Evolutionary conservation across 1,139 yeast species (phyloP).

Genomic region (Pichia sp.): DNA sequence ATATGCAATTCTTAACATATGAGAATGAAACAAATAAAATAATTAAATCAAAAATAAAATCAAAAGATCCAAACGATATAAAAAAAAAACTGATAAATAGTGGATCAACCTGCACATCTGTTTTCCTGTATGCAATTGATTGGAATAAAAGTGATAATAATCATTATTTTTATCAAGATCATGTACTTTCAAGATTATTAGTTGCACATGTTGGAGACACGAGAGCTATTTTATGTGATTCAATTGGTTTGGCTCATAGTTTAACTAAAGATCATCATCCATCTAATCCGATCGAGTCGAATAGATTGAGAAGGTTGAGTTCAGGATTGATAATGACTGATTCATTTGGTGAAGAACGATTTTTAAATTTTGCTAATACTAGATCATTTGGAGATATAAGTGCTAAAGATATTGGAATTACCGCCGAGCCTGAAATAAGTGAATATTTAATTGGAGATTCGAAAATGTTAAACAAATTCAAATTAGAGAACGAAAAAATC

Average conservation of each 20-base stretch:
- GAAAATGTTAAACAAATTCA: slow-evolving; percentile 30
- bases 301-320: slow-evolving; percentile 62
- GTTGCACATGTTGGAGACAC: slow-evolving; percentile 96
- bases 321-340: slow-evolving; percentile 76
- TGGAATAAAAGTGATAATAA: slow-evolving; percentile 31
- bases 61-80: slow-evolving; percentile 3
- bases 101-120: slow-evolving; percentile 84
- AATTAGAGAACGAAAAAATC: slow-evolving; percentile 20
- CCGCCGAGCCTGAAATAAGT: slow-evolving; percentile 85
- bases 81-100: slow-evolving; percentile 30
- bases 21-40: slow-evolving; percentile 22
- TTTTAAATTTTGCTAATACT: slow-evolving; percentile 80
- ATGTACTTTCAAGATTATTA: slow-evolving; percentile 61
- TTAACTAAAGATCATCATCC: slow-evolving; percentile 85
- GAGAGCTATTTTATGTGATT: slow-evolving; percentile 74
- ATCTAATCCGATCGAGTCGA: slow-evolving; percentile 69
- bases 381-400: slow-evolving; percentile 85
- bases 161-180: slow-evolving; percentile 60
- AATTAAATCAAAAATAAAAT: slow-evolving; percentile 9
- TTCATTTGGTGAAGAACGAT: slow-evolving; percentile 89
- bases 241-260: slow-evolving; percentile 69
- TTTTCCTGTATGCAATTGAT: slow-evolving; percentile 53
- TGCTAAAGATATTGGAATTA: slow-evolving; percentile 76
- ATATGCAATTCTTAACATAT: slow-evolving; percentile 26
- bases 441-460: slow-evolving; percentile 59